Conservation (phyloP, 495 filamentous ascomycete genomes). For the Penicillium canescens region DNA sequence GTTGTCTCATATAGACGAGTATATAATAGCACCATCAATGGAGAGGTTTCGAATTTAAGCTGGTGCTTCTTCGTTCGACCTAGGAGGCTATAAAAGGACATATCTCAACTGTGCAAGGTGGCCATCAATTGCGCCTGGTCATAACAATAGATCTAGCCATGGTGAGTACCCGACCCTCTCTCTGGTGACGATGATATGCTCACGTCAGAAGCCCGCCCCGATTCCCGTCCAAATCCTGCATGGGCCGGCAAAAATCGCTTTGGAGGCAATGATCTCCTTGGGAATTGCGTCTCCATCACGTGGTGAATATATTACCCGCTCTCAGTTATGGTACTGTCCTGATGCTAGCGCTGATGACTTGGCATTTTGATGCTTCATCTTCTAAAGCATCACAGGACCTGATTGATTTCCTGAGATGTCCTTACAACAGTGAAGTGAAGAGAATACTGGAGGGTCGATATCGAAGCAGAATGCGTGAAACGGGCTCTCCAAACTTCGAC, state of each 20-base stretch:
- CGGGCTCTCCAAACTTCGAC: neutral
- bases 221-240: conserved; percentile 1
- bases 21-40: neutral
- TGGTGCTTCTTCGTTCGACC: neutral
- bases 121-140: neutral
- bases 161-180: neutral
- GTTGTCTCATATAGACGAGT: neutral
- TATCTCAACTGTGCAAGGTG: neutral
- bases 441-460: neutral
- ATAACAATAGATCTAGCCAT: neutral
- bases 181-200: neutral
- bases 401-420: neutral
- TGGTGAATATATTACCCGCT: neutral
- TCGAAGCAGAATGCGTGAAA: neutral
- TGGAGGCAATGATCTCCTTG: neutral
- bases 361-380: neutral
- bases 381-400: neutral
- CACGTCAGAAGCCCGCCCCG: neutral
- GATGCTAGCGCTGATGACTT: neutral
- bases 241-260: conserved; percentile 2
- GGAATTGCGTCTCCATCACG: neutral
- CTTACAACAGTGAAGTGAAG: neutral
- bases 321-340: neutral
- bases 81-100: neutral
- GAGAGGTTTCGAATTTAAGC: neutral